Conservation (phyloP, 208 protist genomes). For the Leishmania amazonensis region DNA sequence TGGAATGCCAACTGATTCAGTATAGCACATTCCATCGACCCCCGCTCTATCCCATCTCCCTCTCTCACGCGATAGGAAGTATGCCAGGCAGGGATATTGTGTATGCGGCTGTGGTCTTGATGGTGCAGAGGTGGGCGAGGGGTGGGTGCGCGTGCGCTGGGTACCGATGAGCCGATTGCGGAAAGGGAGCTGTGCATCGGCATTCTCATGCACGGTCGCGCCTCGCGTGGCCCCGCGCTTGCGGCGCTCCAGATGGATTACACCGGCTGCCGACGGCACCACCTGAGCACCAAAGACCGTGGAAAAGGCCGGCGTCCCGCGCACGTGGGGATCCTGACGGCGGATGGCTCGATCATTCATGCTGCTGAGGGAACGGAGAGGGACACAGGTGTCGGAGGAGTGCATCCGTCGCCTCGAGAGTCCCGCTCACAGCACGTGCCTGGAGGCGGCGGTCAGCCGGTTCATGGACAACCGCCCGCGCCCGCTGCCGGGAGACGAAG, state of each 20-base stretch:
- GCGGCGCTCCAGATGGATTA: background rate
- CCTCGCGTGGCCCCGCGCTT: background rate
- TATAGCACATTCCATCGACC: background rate
- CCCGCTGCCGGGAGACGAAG: background rate
- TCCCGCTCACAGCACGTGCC: background rate
- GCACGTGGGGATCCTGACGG: background rate
- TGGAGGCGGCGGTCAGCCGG: background rate
- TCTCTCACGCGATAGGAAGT: background rate
- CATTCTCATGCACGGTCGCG: background rate
- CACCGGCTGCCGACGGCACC: background rate
- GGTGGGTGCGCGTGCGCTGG: background rate
- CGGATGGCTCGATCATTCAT: background rate
- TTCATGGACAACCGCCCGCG: background rate
- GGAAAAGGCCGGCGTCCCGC: background rate
- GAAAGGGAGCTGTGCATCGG: background rate
- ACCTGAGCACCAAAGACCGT: background rate
- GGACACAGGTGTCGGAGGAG: background rate
- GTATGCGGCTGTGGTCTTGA: background rate
- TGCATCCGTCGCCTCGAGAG: background rate
- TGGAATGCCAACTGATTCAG: too few relatives aligned
- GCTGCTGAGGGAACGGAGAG: background rate
- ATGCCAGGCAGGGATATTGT: background rate
- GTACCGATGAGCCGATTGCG: background rate
- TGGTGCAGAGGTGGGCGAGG: background rate
- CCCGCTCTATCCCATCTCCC: background rate